These are phyloP conservation scores for Microstegium vimineum DNA, from an alignment of 176 grass and related monocot species.

Conservation along the genomic window DNA sequence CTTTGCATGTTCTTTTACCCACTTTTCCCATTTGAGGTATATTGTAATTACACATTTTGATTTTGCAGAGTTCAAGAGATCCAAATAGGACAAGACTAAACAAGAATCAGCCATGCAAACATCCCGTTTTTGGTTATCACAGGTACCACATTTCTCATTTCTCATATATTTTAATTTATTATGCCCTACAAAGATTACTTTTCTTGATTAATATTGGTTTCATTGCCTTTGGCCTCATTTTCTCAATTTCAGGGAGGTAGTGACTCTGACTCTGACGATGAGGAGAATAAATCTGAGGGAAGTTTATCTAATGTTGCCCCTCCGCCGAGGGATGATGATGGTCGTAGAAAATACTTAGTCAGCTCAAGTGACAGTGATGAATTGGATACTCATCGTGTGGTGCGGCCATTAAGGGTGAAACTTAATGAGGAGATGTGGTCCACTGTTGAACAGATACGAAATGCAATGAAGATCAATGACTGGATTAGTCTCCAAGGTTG, in stretches of 20 bases:
- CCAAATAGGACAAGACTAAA: neutral
- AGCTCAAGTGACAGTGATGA: slow-evolving; percentile 59
- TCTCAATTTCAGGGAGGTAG: slow-evolving; percentile 28
- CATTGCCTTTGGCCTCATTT: neutral
- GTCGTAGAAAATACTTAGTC: neutral
- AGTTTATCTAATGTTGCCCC: neutral
- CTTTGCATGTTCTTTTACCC: neutral
- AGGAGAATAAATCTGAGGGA: slow-evolving; percentile 26
- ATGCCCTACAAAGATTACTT: neutral
- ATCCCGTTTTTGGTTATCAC: neutral
- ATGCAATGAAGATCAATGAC: slow-evolving; percentile 97
- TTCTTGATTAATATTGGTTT: neutral
- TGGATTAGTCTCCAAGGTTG: slow-evolving; percentile 82
- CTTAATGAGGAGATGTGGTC: slow-evolving; percentile 82
- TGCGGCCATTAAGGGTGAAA: slow-evolving; percentile 68
- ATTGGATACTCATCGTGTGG: slow-evolving; percentile 58
- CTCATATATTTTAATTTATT: neutral
- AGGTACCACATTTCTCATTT: neutral
- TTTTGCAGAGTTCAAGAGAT: neutral
- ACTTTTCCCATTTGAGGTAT: neutral
- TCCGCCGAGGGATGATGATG: neutral
- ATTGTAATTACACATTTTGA: neutral
- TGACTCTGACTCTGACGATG: slow-evolving; percentile 9
- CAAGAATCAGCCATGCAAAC: neutral
- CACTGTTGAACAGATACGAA: slow-evolving; percentile 82